phyloP scores from a whole-genome alignment of 345 rosid genomes.

The Corchorus capsularis region DNA sequence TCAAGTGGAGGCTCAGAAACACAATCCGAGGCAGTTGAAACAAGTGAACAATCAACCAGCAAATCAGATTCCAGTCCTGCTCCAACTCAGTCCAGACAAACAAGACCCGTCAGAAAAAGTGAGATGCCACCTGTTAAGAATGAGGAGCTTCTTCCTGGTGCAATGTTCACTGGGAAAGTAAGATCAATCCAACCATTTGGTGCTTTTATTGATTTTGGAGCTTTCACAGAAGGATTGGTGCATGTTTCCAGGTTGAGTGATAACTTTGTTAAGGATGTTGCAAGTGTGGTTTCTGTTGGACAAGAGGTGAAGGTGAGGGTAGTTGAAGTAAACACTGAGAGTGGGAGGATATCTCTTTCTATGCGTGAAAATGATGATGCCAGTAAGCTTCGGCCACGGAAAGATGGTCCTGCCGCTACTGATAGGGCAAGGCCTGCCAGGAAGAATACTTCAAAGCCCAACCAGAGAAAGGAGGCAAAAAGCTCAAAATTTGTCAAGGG shows the following conservation, averaged over 20 bases:
- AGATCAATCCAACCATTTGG: conserved; percentile 93
- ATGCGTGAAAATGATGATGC: conserved; percentile 76
- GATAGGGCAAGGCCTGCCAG: conserved; percentile 59
- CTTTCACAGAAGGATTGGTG: conserved; percentile 88
- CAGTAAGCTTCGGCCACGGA: conserved; percentile 45
- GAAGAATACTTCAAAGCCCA: conserved; percentile 49
- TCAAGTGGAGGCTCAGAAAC: conserved; percentile 37
- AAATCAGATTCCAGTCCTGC: conserved; percentile 32
- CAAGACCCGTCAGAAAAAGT: conserved; percentile 66
- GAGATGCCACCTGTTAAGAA: conserved; percentile 80
- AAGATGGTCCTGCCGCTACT: conserved; percentile 38
- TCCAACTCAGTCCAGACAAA: conserved; percentile 46
- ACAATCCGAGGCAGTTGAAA: conserved; percentile 37
- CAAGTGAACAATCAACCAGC: conserved; percentile 33
- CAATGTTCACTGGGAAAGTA: conserved; percentile 83
- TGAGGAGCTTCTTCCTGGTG: conserved; percentile 80
- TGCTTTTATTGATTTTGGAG: conserved; percentile 85
- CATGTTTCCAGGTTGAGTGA: conserved; percentile 87
- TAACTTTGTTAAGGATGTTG: conserved; percentile 82
- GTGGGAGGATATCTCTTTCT: conserved; percentile 73
- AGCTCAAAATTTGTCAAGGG: conserved; percentile 69
- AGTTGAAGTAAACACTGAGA: conserved; percentile 73
- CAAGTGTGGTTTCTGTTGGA: conserved; percentile 73
- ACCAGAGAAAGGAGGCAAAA: conserved; percentile 49
- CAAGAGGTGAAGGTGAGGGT: conserved; percentile 85